Base-by-base conservation (phyloP, 1,139 yeast species). In the Suhomyces wounanorum region DNA sequence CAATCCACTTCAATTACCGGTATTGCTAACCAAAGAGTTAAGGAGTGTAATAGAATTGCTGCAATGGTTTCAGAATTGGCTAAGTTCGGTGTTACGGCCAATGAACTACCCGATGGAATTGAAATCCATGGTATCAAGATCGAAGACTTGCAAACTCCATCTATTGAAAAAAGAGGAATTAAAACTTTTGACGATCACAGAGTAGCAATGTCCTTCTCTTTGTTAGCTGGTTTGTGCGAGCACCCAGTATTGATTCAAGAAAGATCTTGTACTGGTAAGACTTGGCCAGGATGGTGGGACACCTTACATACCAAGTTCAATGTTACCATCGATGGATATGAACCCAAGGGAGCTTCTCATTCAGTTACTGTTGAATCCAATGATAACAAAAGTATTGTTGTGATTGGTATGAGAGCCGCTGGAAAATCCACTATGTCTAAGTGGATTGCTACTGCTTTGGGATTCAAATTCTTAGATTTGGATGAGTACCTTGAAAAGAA, bases 281-380 rank as follows among this genome's bases (percentile, higher is more conserved):
- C 99, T 0, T 94, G 99, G 99, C 99, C 99, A 17, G 98, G 98
- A 42, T 94, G 99, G 99, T 94, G 99, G 99, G 99, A 94, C 69
- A 80, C 87, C 45, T 77, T 94, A 56, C 90, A 85, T 63, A 81
- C 87, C 51, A 72, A 78, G 53, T 83, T 94, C 63, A 81, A 84
- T 30, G 86, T 82, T 36, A 66, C 69, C 14, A 69, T 94, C 43
- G 86, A 83, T 59, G 99, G 99, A 23, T 77, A 75, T 61, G 96
- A 88, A 61, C 50, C 50, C 14, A 26, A 47, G 35, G 45, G 45
- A n/a, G 46, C 30, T 39, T 25, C 46, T 2, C 37, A 40, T 11
- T 7, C 33, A 4, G 8, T 36, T 4, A 40, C 52, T 13, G 52
- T 56, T 8, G 43, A 43, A 11, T 17, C 51, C 5, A 37, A 52